Conservation (phyloP, 1,284 basidiomycete genomes). For the Leccinum variabile region DNA sequence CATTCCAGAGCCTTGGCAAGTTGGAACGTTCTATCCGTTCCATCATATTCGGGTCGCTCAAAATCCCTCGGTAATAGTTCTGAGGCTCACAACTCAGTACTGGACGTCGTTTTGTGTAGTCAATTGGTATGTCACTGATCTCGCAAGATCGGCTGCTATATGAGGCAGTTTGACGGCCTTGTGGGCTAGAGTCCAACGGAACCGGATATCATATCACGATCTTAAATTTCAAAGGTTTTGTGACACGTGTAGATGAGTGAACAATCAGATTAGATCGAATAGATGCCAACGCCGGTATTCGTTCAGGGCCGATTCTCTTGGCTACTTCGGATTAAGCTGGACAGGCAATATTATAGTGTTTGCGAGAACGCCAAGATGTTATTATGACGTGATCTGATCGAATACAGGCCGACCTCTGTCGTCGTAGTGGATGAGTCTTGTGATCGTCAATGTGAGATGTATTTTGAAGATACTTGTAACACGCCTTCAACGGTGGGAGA, state of each 20-base stretch:
- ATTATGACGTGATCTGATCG: not conserved
- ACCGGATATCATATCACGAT: conserved; percentile 62
- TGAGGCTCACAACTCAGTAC: not conserved
- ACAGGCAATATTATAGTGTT: not conserved
- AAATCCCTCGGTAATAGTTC: not conserved
- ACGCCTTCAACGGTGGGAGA: conserved; percentile 38
- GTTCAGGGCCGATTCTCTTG: conserved; percentile 41
- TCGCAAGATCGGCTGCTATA: conserved; percentile 65
- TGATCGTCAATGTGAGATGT: conserved; percentile 34
- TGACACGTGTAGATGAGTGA: not conserved
- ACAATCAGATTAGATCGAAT: not conserved
- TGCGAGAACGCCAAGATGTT: not conserved
- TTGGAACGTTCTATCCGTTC: conserved; percentile 50
- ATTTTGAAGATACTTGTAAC: conserved; percentile 36
- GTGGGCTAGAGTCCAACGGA: not conserved
- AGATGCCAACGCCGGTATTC: not conserved
- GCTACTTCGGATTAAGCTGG: not conserved
- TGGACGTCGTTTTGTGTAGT: conserved; percentile 2
- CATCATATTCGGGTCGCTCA: conserved; percentile 57
- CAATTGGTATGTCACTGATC: conserved; percentile 53
- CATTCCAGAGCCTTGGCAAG: conserved; percentile 72
- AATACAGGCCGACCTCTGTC: not conserved
- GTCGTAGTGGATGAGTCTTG: conserved; percentile 26
- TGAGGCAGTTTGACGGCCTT: conserved; percentile 18
- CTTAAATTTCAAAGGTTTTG: conserved; percentile 47